Conservation (phyloP, 2,329 filamentous ascomycete genomes). For the Dryadomyces sulphureus region DNA sequence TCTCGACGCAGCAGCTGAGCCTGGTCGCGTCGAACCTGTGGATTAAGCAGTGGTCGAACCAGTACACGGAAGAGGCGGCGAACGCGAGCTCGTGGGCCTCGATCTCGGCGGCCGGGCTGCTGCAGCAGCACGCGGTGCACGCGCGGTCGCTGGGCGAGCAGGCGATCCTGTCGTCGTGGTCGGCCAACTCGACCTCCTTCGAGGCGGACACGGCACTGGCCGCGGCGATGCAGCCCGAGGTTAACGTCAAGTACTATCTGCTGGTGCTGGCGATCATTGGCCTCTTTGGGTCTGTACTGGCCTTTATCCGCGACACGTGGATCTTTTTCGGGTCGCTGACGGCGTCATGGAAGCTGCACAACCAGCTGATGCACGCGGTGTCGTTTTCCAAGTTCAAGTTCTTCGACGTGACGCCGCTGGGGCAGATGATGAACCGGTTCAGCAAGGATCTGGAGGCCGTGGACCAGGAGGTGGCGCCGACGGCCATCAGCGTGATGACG, state of each 20-base stretch:
- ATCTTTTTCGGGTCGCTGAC: constrained; percentile 85
- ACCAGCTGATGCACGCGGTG: constrained; percentile 60
- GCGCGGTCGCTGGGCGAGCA: constrained; percentile 6
- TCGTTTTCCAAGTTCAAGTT: constrained; percentile 91
- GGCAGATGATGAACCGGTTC: constrained; percentile 96
- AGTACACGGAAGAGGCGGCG: constrained; percentile 41
- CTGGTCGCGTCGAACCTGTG: constrained; percentile 83
- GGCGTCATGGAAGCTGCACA: constrained; percentile 75
- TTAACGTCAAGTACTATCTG: constrained; percentile 76
- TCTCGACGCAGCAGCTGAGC: constrained; percentile 68
- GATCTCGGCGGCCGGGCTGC: not conserved
- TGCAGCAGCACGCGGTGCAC: constrained; percentile 3
- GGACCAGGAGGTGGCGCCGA: constrained; percentile 88
- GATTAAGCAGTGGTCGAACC: constrained; percentile 91
- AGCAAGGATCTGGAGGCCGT: constrained; percentile 93
- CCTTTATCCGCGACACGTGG: constrained; percentile 69
- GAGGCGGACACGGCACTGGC: constrained; percentile 15
- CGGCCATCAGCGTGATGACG: constrained; percentile 64
- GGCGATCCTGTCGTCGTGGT: constrained; percentile 1
- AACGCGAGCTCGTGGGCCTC: not conserved
- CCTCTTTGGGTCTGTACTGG: constrained; percentile 61
- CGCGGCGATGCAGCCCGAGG: constrained; percentile 27
- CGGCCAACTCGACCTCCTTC: constrained; percentile 22
- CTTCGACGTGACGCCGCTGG: constrained; percentile 90
- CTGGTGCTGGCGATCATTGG: constrained; percentile 70